Base-by-base conservation (phyloP, 2,329 filamentous ascomycete genomes). In the Tolypocladium tropicale region DNA sequence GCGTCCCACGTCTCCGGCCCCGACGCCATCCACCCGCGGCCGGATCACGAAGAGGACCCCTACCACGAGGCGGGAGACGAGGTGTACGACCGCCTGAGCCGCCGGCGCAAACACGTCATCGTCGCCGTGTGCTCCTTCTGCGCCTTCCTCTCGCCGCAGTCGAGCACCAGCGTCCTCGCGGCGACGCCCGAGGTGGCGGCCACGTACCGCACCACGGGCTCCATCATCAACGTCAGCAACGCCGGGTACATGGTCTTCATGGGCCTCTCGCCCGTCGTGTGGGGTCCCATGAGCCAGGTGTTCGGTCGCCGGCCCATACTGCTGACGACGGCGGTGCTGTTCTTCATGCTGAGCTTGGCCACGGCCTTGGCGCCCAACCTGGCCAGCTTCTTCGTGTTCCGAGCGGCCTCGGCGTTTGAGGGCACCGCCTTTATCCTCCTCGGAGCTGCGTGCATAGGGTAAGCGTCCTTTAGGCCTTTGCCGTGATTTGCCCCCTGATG, bases 181-280 rank as follows among this genome's bases (percentile, higher is more conserved):
- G 89, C 88, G 2, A 82, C 87, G 1, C 88, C 88, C 1, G 88
- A 93, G 68, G 84, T 93, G 6, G 86, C 87, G 2, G 68, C 67
- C 4, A 83, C 81, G 9, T 90, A 81, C 66, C 60, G 74, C 41
- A 89, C 85, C 0, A 86, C 81, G 0, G 85, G 84, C 6, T 80
- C 80, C 11, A 79, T 90, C 56, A 84, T 92, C 67, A 89, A 89
- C 65, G 70, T 88, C 49, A 85, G 81, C 65, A 93, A 92, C 70
- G 88, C 88, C 0, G 70, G 86, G n/a, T 90, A 89, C 62, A 79
- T 90, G 74, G 69, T 85, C 5, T 84, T 86, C 62, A 92, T 91
- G 87, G 88, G 85, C 0, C 56, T 89, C 5, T 81, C 79, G 16
- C 83, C 87, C 1, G 78, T 84, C 11, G 79, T 91, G 55, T 92